Base-by-base conservation (phyloP, 2,329 filamentous ascomycete genomes). In the Fusarium vanettenii region DNA sequence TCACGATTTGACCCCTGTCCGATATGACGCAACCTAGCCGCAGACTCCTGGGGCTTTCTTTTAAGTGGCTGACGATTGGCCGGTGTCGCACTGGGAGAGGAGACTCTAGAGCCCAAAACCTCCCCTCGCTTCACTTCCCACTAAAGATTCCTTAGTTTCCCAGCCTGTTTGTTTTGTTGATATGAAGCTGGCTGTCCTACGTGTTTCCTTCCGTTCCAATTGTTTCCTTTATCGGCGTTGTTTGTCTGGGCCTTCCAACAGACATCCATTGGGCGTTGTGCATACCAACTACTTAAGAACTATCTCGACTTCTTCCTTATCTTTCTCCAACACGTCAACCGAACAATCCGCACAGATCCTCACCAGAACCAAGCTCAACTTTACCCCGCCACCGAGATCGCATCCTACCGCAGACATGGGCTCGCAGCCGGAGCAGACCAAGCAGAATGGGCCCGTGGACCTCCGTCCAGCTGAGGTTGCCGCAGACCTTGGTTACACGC, bases 401-500 rank as follows among this genome's bases (percentile, higher is more conserved):
- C 63, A 61, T 55, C 56, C 48, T 39, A 70, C 33, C 35, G 56
- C 50, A 72, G 67, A 62, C 27, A 82, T 82, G 81, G 79, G 78
- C 27, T 82, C 80, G 35, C 80, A 80, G 62, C 73, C 69, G 37
- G 75, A 72, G 25, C 60, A 79, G 64, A 48, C 60, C 48, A 68
- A 74, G 31, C 72, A 74, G 31, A 71, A 71, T 50, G 70, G 61
- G 33, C 74, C 67, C 22, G 66, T 73, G 2, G 75, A 79, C 16
- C 69, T 80, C 64, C 48, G 41, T 14, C 22, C 69, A 9, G 66
- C 74, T 69, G 31, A 73, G 62, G 57, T 43, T n/a, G 25, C 60
- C 25, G 22, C 69, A 79, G 79, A 81, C 31, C 64, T 85, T 29
- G 82, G 83, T 29, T 84, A 79, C 69, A 83, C 81, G 3, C 82